A percentile compares a stretch with the other conserved stretches of the same genome.
Evolutionary conservation across 495 filamentous ascomycete genomes (phyloP).

Genomic region (Penicillium verhagenii): DNA sequence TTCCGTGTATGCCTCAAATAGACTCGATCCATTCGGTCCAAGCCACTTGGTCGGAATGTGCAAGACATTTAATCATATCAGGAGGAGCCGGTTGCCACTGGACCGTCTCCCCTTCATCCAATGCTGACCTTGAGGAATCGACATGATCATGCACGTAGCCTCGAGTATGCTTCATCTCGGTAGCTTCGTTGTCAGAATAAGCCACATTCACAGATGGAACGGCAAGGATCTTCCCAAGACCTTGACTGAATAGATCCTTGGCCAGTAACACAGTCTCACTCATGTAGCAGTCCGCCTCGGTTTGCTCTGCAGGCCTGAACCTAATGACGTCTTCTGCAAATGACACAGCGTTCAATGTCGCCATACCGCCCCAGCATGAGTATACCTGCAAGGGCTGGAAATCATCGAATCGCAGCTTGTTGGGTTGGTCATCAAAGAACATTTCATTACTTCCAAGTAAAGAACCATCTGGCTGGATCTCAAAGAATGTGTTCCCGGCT

Average conservation of each 20-base stretch:
- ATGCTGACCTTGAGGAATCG: not conserved
- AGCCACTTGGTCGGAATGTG: constrained; percentile 15
- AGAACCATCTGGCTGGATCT: constrained; percentile 43
- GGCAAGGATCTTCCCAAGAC: constrained; percentile 46
- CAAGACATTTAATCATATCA: constrained; percentile 26
- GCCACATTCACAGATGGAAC: constrained; percentile 51
- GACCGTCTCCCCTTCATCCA: constrained; percentile 15
- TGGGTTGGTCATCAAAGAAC: constrained; percentile 41
- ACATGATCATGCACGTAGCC: constrained; percentile 39
- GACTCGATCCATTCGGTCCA: constrained; percentile 13
- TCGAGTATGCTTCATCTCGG: constrained; percentile 37
- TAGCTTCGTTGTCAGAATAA: constrained; percentile 37
- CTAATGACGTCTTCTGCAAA: constrained; percentile 28
- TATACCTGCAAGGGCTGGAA: constrained; percentile 52
- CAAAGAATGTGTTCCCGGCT: constrained; percentile 49
- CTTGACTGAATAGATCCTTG: constrained; percentile 49
- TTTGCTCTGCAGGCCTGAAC: constrained; percentile 31
- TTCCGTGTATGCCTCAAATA: not conserved
- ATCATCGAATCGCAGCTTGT: constrained; percentile 22
- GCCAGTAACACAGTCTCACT: constrained; percentile 49
- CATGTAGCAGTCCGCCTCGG: constrained; percentile 40
- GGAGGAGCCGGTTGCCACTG: constrained; percentile 24
- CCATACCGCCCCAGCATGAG: constrained; percentile 53
- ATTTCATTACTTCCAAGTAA: constrained; percentile 44
- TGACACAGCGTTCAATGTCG: constrained; percentile 31